Evolutionary conservation across 768 basidiomycete genomes (phyloP), one percentile per base, ranked within the genome.

Genomic region (Hydnomerulius pinastri): DNA sequence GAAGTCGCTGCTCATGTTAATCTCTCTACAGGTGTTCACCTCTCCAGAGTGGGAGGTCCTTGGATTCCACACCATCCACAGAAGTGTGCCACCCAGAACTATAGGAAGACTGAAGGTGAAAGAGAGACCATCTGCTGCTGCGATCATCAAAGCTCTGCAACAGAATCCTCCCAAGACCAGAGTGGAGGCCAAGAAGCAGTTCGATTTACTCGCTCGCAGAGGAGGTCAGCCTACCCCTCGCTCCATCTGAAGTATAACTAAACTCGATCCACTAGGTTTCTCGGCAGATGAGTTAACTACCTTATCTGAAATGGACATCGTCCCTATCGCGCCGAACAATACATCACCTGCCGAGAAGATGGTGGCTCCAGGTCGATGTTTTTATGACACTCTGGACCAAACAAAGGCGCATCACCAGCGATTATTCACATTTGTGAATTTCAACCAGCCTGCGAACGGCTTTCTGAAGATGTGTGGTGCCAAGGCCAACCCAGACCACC

Each of bases 401-500:
- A 65, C 72, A 9, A 68, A 74, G 23, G 73, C 75, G 9, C 74
- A 78, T n/a, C 80, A 88, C 62, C 82, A 83, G 1, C 82, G 85
- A 50, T 72, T 94, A 2, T 94, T 96, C 65, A 77, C 79, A 13
- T 95, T 91, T 57, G 81, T 97, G 39, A 84, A 93, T 63, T 94
- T 94, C 64, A 92, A 89, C 1, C 61, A 75, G 1, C 71, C 76
- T 9, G 93, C 86, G 25, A 92, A 92, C 59, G 73, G 77, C 4
- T 96, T 98, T 70, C 73, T 98, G 30, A 78, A 77, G 43, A 85
- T 86, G 5, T 90, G 90, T 57, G 93, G 93, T 3, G 88, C 92
- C n/a, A 86, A 83, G 57, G 80, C 80, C 24, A 87, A 91, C 60
- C 93, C 93, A 3, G 89, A 81, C 46, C 80, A 89, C 6, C 84